These are phyloP conservation scores for Adansonia madagascariensis DNA, from an alignment of 441 rosid genomes.

Conservation along the genomic window DNA sequence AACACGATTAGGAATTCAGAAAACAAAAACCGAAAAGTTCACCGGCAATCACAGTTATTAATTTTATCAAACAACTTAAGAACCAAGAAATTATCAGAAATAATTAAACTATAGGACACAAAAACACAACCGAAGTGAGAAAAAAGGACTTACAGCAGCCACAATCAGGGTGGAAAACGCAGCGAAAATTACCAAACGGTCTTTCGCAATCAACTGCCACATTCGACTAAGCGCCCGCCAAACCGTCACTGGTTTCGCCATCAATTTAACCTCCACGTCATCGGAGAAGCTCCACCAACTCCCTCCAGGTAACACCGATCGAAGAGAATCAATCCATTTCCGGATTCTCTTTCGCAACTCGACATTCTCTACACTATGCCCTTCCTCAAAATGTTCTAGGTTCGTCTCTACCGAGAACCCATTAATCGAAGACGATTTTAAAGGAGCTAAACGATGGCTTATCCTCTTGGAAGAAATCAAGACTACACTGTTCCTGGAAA, in stretches of 20 bases:
- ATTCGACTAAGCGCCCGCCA: slow-evolving; percentile 84
- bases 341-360: slow-evolving; percentile 52
- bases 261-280: slow-evolving; percentile 59
- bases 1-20: background rate
- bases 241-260: slow-evolving; percentile 78
- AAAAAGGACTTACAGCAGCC: slow-evolving; percentile 62
- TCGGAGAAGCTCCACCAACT: slow-evolving; percentile 87
- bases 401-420: slow-evolving; percentile 55
- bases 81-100: background rate
- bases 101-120: background rate
- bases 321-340: slow-evolving; percentile 52
- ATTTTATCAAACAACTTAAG: background rate
- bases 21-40: background rate
- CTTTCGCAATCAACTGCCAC: slow-evolving; percentile 89
- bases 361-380: slow-evolving; percentile 31
- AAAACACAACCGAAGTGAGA: background rate
- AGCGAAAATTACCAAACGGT: slow-evolving; percentile 81
- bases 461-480: slow-evolving; percentile 12
- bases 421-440: slow-evolving; percentile 54
- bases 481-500: slow-evolving; percentile 22
- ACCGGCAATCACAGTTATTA: background rate
- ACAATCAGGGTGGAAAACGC: slow-evolving; percentile 79
- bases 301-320: slow-evolving; percentile 81
- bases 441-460: slow-evolving; percentile 27
- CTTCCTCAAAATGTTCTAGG: slow-evolving; percentile 38